Percentiles rank a stretch among this genome's conserved stretches.
phyloP scores from a whole-genome alignment of 2,329 filamentous ascomycete genomes.

The Neonectria sp. region DNA sequence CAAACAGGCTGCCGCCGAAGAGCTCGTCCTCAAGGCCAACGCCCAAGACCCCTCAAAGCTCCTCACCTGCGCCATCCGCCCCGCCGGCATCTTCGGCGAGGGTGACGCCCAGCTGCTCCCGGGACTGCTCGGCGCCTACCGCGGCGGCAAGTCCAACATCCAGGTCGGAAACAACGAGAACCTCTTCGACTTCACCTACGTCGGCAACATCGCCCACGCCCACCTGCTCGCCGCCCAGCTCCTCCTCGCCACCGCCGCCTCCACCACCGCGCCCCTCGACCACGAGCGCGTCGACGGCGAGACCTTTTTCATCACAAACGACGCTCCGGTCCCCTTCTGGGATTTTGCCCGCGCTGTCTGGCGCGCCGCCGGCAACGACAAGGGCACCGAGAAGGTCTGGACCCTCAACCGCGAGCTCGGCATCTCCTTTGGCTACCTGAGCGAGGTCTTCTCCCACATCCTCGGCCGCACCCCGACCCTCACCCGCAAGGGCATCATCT shows the following conservation, averaged over 20 bases:
- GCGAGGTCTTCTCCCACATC: slow-evolving; percentile 67
- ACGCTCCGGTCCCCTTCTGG: slow-evolving; percentile 91
- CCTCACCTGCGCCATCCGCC: slow-evolving; percentile 85
- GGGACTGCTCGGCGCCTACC: slow-evolving; percentile 80
- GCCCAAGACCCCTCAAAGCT: slow-evolving; percentile 71
- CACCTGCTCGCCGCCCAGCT: slow-evolving; percentile 86
- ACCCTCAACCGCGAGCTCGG: slow-evolving; percentile 67
- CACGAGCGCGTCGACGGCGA: slow-evolving; percentile 86
- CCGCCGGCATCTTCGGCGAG: slow-evolving; percentile 92
- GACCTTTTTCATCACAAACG: slow-evolving; percentile 92
- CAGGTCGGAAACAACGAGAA: slow-evolving; percentile 82
- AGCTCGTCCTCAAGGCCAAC: slow-evolving; percentile 84
- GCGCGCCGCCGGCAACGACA: slow-evolving; percentile 70
- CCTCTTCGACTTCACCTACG: slow-evolving; percentile 76
- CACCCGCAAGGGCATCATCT: slow-evolving; percentile 73
- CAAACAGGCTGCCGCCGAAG: slow-evolving; percentile 80
- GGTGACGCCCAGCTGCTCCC: slow-evolving; percentile 85
- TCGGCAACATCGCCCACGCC: slow-evolving; percentile 78
- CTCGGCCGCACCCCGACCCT: slow-evolving; percentile 70
- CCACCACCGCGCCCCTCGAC: slow-evolving; percentile 76
- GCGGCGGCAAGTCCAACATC: slow-evolving; percentile 78
- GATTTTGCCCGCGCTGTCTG: slow-evolving; percentile 88
- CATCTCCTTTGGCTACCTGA: slow-evolving; percentile 65
- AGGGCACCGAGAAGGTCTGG: slow-evolving; percentile 70
- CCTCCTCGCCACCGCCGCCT: slow-evolving; percentile 73